Base-by-base conservation (phyloP, 192 early-diverging fungal species). In the Thamnidium elegans region DNA sequence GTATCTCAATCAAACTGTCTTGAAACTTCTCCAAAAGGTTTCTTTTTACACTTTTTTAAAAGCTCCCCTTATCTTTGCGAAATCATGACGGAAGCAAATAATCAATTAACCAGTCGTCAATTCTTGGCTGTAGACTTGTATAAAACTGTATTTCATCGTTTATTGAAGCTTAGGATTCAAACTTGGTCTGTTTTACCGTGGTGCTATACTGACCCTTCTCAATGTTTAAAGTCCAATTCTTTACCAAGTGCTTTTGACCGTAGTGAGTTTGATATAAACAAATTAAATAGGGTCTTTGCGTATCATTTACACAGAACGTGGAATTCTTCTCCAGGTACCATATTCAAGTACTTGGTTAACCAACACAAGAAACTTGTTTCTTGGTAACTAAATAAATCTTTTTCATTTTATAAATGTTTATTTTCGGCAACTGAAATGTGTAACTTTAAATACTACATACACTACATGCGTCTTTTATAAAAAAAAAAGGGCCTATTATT, bases 201-300 rank as follows among this genome's bases (percentile, higher is more conserved):
- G 75, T 76, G 75, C 31, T 76, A 69, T 47, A 72, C 70, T 5
- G 67, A 76, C 34, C 66, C 70, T 6, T 61, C 66, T 14, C 21
- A 65, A 34, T 74, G 72, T 42, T 36, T 54, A 39, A 39, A 45
- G 13, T 51, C 51, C 32, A 74, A 69, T 55, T 65, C 67, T 14
- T 42, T 74, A 46, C 72, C 67, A 0, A 65, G 39, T 11, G 55
- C 55, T 19, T 45, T 65, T 43, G 50, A 47, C 19, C 26, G 31
- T 32, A 3, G 7, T 17, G 55, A 56, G 3, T 56, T 56, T 36
- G 34, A 17, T 34, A 36, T 19, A 19, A 20, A n/a, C 2, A 56
- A 34, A 10, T 39, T 56, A 10, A 30, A 39, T 7, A 39, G 32
- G 10, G 30, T 53, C 1, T 70, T 70, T 65, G 62, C 62, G 10